Evolutionary conservation across 2,329 filamentous ascomycete genomes (phyloP).

Genomic region (Aspergillus aculeatus): DNA sequence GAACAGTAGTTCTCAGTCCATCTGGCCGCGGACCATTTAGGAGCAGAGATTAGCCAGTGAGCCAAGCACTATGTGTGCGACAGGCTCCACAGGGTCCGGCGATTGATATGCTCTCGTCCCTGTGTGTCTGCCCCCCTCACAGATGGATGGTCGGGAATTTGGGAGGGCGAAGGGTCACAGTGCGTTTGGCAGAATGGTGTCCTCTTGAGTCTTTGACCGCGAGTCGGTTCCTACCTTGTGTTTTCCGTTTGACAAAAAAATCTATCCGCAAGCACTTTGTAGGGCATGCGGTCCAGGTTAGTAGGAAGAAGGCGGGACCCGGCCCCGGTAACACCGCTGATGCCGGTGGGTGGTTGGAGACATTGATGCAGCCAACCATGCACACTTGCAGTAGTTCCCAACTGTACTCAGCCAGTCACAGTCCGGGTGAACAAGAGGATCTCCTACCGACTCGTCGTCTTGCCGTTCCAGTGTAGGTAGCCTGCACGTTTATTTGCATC

Average conservation of each 20-base stretch:
- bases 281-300: neutral
- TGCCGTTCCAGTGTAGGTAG: neutral
- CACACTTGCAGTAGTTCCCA: slow-evolving; percentile 22
- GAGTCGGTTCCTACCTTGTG: neutral
- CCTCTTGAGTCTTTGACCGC: neutral
- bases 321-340: slow-evolving; percentile 1
- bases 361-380: slow-evolving; percentile 15
- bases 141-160: neutral
- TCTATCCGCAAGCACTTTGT: neutral
- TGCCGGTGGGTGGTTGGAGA: slow-evolving; percentile 13
- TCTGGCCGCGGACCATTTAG: slow-evolving; percentile 4
- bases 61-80: slow-evolving; percentile 16
- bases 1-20: slow-evolving; percentile 18
- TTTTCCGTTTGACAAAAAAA: neutral
- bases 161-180: neutral
- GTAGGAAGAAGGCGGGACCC: neutral
- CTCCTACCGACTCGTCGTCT: neutral
- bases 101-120: slow-evolving; percentile 16
- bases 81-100: slow-evolving; percentile 18
- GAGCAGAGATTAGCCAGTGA: slow-evolving; percentile 9
- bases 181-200: neutral
- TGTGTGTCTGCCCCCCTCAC: slow-evolving; percentile 17
- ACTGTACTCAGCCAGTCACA: neutral
- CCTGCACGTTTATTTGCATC: slow-evolving; percentile 18
- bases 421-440: slow-evolving; percentile 3